Base-by-base conservation (phyloP, 805 yeast species). In the Ascoidea rubescens region DNA sequence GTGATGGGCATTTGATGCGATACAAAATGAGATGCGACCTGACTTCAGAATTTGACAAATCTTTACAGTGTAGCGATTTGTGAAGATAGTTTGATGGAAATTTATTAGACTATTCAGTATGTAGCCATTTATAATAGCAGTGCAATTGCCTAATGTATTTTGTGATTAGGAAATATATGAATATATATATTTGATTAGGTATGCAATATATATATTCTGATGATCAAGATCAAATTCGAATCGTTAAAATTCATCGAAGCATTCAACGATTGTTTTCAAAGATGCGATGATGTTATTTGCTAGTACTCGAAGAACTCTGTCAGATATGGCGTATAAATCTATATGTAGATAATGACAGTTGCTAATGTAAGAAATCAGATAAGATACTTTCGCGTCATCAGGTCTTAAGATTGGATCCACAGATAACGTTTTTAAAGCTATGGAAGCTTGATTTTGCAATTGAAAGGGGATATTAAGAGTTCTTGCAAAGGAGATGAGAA, bases 211-310 rank as follows among this genome's bases (percentile, higher is more conserved):
- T 21, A 21, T 21, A 21, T 21, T 21, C 4, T 16, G 47, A 45
- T 45, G 17, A 12, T 5, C 17, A n/a, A 10, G 8, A 45, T 45
- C 21, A n/a, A 21, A 17, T 21, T 7, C 32, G 8, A 17, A 5
- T 28, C 1, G 43, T 12, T 12, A n/a, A 33, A 51, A 51, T n/a
- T 51, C 48, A 43, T 51, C 53, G 1, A 51, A 21, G 6, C 50
- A 50, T 33, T 51, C 53, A 17, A 51, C 44, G 12, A 50, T 51
- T 21, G 49, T 8, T 46, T 51, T 51, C 2, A 51, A 44, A n/a
- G 31, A 48, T 45, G 48, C 53, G 5, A 51, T 28, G 6, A 51
- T 28, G 14, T 48, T 51, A 21, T 51, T 51, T 6, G 47, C 42
- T 21, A 45, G 37, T 16, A 51, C n/a, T 48, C 53, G 48, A 12